Evolutionary conservation across 1,284 basidiomycete genomes (phyloP), one percentile per base, ranked within the genome.

Genomic region (Veloporphyrellus conicus): DNA sequence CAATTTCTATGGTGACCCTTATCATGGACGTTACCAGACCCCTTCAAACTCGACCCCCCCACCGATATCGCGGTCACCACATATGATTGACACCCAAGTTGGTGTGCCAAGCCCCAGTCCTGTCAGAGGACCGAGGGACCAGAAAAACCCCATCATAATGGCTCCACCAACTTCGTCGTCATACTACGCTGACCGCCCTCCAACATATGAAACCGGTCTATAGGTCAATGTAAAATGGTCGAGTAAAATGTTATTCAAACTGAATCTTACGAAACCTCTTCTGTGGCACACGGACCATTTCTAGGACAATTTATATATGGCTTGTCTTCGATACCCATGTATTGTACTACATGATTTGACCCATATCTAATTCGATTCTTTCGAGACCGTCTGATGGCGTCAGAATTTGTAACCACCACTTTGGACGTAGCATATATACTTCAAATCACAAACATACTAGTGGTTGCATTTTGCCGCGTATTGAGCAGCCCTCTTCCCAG

Each of bases 121-220:
- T 28, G 56, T 73, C 41, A 72, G 59, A 45, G 74, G 73, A 3
- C 73, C 74, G 9, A 64, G 54, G 34, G 58, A 70, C 41, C 53
- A 67, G 6, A 67, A 62, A 38, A 48, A 34, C 16, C 60, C 33
- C 25, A 48, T 50, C 6, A 43, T 59, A 14, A 66, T 64, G 54
- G 43, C 55, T 6, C 53, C 54, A 37, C 29, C 54, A 18, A 16
- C 39, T 34, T 66, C 71, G 33, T 51, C 57, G 31, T 31, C 57
- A 51, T 53, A 58, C 50, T 72, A 77, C 49, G 66, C 76, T 16
- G 83, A 85, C 35, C 74, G 67, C 32, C 84, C 84, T 14, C 84
- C 84, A 18, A 71, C 69, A 47, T 87, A 87, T 60, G 84, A 85
- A 25, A 69, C 71, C 14, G 75, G 75, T 29, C 61, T 67, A n/a